Base-by-base conservation (phyloP, 2,329 filamentous ascomycete species). In the Trichophyton simii region DNA sequence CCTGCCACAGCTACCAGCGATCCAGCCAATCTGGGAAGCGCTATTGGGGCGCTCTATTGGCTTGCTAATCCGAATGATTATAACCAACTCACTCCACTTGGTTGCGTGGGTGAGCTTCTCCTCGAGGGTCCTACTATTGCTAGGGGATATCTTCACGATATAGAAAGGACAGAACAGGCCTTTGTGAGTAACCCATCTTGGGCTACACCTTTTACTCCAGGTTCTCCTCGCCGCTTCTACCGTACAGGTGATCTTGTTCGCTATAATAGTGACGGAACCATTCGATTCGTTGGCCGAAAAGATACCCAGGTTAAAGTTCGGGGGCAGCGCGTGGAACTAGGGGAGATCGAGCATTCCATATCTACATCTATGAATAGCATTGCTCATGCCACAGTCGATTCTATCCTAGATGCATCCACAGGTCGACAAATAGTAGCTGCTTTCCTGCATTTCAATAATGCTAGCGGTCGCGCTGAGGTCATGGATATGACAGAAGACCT, bases 101-200 rank as follows among this genome's bases (percentile, higher is more conserved):
- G 71, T 13, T 66, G 67, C 9, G 65, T 71, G 28, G 71, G 70
- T 1, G 71, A 72, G 59, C 67, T 78, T 6, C 66, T 73, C 1
- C 65, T 78, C 3, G 70, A 74, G 59, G 76, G 75, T 3, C 72
- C 69, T 11, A 65, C 69, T 3, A 61, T 78, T 2, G 74, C 71
- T 1, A 64, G 70, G 5, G 76, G 71, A 18, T 79, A 79, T 60
- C 66, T 78, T 4, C 70, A 73, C 22, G 71, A 75, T 25, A 67
- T 68, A 0, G 67, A 69, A 18, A 72, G 71, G 58, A 78, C 74
- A 60, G 66, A 41, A 41, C 38, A 41, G 11, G 38, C 11, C 11
- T 41, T 41, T 41, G 20, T 31, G 28, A 52, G 18, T 5, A 18
- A 52, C 20, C 48, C 20, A 11, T 52, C 48, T 52, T 22, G 28